These are phyloP conservation scores for Penicillium lividum DNA, from an alignment of 495 filamentous ascomycete species.

Conservation along the genomic window DNA sequence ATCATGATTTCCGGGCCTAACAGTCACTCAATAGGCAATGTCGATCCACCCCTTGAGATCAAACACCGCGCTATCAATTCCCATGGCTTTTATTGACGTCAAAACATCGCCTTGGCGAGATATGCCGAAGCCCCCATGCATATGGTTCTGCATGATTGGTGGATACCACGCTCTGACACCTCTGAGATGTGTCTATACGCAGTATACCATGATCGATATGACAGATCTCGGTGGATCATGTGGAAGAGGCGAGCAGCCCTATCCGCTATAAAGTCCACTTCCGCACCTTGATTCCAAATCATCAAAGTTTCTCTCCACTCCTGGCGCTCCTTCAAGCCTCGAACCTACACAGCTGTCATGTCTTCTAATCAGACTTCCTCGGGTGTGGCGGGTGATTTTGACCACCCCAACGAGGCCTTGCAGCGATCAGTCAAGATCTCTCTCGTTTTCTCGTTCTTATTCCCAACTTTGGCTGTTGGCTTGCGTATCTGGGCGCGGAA, in stretches of 20 bases:
- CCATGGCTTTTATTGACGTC: conserved; percentile 10
- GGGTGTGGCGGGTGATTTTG: conserved; percentile 23
- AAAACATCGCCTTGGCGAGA: conserved; percentile 4
- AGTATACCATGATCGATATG: conserved; percentile 13
- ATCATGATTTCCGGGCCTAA: not conserved
- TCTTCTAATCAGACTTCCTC: conserved; percentile 19
- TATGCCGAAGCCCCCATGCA: not conserved
- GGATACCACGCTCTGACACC: not conserved
- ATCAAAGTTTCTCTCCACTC: conserved; percentile 13
- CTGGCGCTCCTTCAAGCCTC: conserved; percentile 10
- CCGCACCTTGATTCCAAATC: conserved; percentile 23
- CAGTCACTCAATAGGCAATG: not conserved
- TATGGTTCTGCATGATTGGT: conserved; percentile 13
- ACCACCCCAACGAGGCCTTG: conserved; percentile 29
- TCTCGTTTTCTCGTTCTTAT: conserved; percentile 30
- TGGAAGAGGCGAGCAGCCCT: not conserved
- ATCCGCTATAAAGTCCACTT: conserved; percentile 13
- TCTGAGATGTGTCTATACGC: conserved; percentile 4
- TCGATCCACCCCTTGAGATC: conserved; percentile 10
- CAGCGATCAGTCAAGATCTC: conserved; percentile 30
- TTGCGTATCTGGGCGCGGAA: conserved; percentile 32
- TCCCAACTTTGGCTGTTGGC: conserved; percentile 32
- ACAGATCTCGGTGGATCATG: conserved; percentile 14
- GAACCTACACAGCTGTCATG: conserved; percentile 9
- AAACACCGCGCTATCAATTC: conserved; percentile 5